These are phyloP conservation scores for Zygnema cylindricum DNA, from an alignment of 139 green algal genomes.

Conservation along the genomic window DNA sequence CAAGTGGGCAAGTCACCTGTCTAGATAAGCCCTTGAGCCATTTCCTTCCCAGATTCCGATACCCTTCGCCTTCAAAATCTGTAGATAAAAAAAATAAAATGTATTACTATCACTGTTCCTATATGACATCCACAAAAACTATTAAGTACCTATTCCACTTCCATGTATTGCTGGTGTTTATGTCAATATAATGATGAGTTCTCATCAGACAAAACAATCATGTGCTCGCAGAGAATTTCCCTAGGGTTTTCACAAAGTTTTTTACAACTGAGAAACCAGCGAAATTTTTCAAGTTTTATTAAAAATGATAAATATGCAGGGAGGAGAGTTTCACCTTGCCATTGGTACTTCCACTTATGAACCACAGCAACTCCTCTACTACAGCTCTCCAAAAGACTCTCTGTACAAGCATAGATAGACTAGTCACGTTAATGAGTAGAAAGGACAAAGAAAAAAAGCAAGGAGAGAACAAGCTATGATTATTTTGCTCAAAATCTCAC, in stretches of 20 bases:
- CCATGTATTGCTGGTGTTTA: no score
- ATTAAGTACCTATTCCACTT: no score
- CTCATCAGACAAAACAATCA: no score
- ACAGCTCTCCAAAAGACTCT: conserved; percentile 95
- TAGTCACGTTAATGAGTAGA: background rate
- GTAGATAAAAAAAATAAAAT: conserved; percentile 5
- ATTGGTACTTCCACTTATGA: conserved; percentile 89
- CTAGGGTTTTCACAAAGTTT: no score
- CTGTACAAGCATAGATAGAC: conserved; percentile 25
- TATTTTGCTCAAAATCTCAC: no score
- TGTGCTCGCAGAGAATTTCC: no score
- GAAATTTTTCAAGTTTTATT: no score
- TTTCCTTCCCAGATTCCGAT: conserved; percentile 99
- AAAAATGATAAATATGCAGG: no score
- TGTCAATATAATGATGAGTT: no score
- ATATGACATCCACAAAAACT: no score
- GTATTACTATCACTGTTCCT: no score
- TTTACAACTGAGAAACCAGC: no score
- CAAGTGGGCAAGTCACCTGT: conserved; percentile 42
- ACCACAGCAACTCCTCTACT: conserved; percentile 99
- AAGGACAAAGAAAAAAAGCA: background rate
- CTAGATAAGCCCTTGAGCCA: conserved; percentile 67
- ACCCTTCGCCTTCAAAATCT: conserved; percentile 80
- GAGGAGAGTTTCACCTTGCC: conserved; percentile 68
- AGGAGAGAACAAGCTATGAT: background rate